phyloP scores from a whole-genome alignment of 805 yeast species.

The Tetrapisispora nanseiensis region DNA sequence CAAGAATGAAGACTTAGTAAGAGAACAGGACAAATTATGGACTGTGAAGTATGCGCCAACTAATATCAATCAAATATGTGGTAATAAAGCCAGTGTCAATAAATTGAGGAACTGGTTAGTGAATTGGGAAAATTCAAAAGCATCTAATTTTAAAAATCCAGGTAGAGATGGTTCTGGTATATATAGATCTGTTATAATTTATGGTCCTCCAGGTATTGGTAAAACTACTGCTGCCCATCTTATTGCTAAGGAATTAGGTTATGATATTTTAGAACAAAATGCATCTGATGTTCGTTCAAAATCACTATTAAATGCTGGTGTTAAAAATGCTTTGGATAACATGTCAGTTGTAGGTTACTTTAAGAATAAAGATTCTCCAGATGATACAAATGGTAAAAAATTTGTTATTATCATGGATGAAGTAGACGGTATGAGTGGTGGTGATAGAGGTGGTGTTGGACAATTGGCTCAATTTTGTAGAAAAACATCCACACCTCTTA shows the following conservation, averaged over 20 bases:
- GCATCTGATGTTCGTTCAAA: conserved; percentile 90
- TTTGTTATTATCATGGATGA: conserved; percentile 94
- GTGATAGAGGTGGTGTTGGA: conserved; percentile 98
- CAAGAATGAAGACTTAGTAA: conserved; percentile 12
- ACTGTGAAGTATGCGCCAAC: conserved; percentile 89
- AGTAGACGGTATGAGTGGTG: conserved; percentile 98
- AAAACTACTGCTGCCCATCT: conserved; percentile 76
- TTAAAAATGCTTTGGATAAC: conserved; percentile 66
- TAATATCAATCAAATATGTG: conserved; percentile 68
- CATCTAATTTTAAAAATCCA: conserved; percentile 44
- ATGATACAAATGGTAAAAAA: conserved; percentile 37
- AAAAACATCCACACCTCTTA: conserved; percentile 80
- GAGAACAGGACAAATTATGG: conserved; percentile 64
- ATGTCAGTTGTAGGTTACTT: conserved; percentile 78
- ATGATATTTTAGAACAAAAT: conserved; percentile 65
- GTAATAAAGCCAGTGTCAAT: conserved; percentile 69
- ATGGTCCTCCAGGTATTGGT: conserved; percentile 85
- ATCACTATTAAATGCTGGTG: conserved; percentile 53
- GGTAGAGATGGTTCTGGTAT: conserved; percentile 58
- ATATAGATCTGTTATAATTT: conserved; percentile 74
- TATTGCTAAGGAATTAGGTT: conserved; percentile 59
- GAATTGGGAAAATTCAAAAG: conserved; percentile 58
- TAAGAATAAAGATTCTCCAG: conserved; percentile 27
- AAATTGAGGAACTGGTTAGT: conserved; percentile 65
- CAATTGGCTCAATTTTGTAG: conserved; percentile 81